phyloP scores from a whole-genome alignment of 768 basidiomycete species.

The Lactarius quietus region DNA sequence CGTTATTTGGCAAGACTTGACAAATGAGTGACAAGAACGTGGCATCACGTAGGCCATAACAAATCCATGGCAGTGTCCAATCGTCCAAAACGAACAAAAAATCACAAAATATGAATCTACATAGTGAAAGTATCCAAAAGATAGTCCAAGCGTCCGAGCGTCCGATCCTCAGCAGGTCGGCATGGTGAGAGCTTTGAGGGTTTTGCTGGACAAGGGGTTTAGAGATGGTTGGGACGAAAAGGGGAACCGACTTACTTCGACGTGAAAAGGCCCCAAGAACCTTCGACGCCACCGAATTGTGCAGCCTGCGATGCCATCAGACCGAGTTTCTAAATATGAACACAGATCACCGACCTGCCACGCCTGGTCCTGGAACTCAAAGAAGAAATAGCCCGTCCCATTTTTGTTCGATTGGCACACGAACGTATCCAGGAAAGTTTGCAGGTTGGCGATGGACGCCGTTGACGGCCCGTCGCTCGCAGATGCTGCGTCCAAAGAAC shows the following conservation, averaged over 20 bases:
- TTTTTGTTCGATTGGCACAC: slow-evolving; percentile 84
- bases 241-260: slow-evolving; percentile 40
- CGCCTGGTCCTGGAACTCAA: slow-evolving; percentile 75
- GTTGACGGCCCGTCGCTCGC: slow-evolving; percentile 64
- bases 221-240: neutral
- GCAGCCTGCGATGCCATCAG: slow-evolving; percentile 38
- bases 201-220: slow-evolving; percentile 44
- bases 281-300: slow-evolving; percentile 79
- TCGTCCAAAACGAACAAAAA: neutral
- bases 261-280: slow-evolving; percentile 67
- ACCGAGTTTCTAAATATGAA: neutral
- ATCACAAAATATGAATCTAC: slow-evolving; percentile 1
- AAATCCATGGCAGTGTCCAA: neutral
- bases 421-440: slow-evolving; percentile 83
- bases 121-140: neutral
- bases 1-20: slow-evolving; percentile 13
- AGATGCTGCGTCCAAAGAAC: slow-evolving; percentile 55
- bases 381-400: slow-evolving; percentile 84
- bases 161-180: slow-evolving; percentile 45
- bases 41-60: neutral
- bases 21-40: slow-evolving; percentile 14
- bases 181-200: slow-evolving; percentile 67
- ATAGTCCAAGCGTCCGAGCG: neutral
- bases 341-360: slow-evolving; percentile 58
- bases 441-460: slow-evolving; percentile 60